A percentile compares a stretch with the other conserved stretches of the same genome.
Evolutionary conservation across 805 yeast species (phyloP).

Genomic region (Cyberlindnera mycetangii): DNA sequence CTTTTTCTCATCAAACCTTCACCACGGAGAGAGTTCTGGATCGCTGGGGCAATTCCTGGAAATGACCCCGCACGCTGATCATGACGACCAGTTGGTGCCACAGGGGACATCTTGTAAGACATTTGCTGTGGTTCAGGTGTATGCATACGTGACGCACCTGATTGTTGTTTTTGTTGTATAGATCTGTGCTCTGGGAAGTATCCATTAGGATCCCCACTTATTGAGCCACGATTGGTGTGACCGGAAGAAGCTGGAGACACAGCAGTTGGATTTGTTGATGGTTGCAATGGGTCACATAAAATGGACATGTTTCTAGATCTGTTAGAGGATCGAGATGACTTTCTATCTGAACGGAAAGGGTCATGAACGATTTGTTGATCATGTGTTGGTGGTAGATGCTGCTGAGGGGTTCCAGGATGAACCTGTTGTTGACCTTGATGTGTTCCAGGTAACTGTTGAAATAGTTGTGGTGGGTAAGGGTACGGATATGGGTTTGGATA

Average conservation of each 20-base stretch:
- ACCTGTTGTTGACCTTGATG: conserved; percentile 1
- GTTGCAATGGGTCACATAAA: conserved; percentile 28
- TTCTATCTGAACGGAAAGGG: conserved; percentile 24
- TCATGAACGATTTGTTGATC: conserved; percentile 22
- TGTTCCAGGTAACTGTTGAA: conserved; percentile 11
- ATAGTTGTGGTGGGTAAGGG: conserved; percentile 24
- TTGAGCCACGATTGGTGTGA: conserved; percentile 16
- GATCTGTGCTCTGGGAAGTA: conserved; percentile 24
- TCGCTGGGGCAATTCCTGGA: conserved; percentile 21
- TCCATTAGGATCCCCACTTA: conserved; percentile 19
- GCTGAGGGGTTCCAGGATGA: conserved; percentile 1
- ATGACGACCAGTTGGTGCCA: conserved; percentile 10
- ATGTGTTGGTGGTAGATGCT: conserved; percentile 7
- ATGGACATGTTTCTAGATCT: conserved; percentile 27
- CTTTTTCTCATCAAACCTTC: conserved; percentile 22
- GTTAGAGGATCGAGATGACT: conserved; percentile 21
- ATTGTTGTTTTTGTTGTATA: conserved; percentile 1
- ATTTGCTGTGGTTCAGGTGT: conserved; percentile 16
- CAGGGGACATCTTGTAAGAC: conserved; percentile 11
- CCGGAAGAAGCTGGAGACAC: conserved; percentile 18
- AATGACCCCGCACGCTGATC: conserved; percentile 26
- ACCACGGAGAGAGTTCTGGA: conserved; percentile 16
- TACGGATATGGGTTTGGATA: conserved; percentile 25
- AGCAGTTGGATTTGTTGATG: conserved; percentile 8
- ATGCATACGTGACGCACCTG: conserved; percentile 9